phyloP scores from a whole-genome alignment of 805 yeast species.

The Lachancea kluyveri region DNA sequence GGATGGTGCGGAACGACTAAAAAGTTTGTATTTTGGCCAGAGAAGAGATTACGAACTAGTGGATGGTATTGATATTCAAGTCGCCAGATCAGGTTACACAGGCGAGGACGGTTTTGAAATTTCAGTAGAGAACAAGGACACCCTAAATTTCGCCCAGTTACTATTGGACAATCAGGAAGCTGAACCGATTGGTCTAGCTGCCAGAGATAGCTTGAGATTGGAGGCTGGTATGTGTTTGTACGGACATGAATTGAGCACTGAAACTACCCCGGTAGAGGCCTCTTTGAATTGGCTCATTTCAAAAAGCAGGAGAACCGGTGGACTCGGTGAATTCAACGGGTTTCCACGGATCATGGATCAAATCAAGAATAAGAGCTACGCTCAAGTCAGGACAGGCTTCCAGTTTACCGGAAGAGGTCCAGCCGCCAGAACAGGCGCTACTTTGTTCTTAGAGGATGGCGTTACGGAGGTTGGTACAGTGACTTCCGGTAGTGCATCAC shows the following conservation, averaged over 20 bases:
- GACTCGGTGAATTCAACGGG: constrained; percentile 60
- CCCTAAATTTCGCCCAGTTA: constrained; percentile 55
- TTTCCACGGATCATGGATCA: constrained; percentile 62
- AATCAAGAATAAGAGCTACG: constrained; percentile 54
- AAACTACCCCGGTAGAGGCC: constrained; percentile 81
- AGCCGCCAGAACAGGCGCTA: constrained; percentile 80
- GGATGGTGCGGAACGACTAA: constrained; percentile 39
- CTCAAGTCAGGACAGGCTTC: constrained; percentile 68
- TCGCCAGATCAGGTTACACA: constrained; percentile 96
- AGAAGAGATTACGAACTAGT: constrained; percentile 34
- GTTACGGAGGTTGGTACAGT: constrained; percentile 46
- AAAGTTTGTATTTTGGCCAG: constrained; percentile 68
- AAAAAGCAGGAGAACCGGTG: constrained; percentile 56
- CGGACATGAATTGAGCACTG: constrained; percentile 83
- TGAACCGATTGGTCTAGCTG: constrained; percentile 93
- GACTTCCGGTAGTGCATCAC: constrained; percentile 63
- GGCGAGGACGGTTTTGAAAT: constrained; percentile 98
- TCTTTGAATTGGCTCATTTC: constrained; percentile 87
- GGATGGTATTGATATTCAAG: constrained; percentile 47
- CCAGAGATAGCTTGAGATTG: constrained; percentile 88
- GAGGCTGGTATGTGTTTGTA: constrained; percentile 99
- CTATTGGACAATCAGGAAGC: constrained; percentile 50
- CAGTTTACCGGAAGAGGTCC: constrained; percentile 64
- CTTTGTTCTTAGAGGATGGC: constrained; percentile 52
- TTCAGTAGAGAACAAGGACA: constrained; percentile 58